Conservation (phyloP, 2,329 filamentous ascomycete genomes). For the Fusarium sp. region DNA sequence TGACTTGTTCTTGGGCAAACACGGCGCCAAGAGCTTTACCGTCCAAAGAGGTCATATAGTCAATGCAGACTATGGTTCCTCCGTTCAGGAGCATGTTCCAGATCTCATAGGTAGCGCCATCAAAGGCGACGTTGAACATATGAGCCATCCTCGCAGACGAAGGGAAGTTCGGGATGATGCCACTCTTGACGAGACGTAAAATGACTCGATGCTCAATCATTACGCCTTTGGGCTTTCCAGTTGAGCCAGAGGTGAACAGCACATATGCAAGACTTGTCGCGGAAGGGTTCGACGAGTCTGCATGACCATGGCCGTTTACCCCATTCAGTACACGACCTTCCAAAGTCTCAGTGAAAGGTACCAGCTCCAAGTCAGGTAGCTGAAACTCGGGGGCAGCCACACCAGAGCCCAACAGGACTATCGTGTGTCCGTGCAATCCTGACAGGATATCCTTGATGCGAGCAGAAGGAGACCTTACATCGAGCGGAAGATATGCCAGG, state of each 20-base stretch:
- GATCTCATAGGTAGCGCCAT: constrained; percentile 39
- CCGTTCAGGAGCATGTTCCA: constrained; percentile 38
- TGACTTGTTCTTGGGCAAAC: constrained; percentile 18
- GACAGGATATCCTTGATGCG: constrained; percentile 39
- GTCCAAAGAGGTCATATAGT: constrained; percentile 29
- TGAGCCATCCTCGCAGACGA: constrained; percentile 11
- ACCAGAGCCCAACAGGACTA: constrained; percentile 25
- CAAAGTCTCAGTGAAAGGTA: constrained; percentile 1
- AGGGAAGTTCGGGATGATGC: constrained; percentile 10
- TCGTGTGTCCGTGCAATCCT: rapidly evolving
- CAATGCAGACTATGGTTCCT: constrained; percentile 37
- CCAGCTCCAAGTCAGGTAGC: not conserved
- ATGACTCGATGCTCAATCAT: constrained; percentile 49
- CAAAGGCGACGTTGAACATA: constrained; percentile 42
- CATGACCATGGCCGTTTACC: rapidly evolving
- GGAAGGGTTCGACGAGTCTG: not conserved
- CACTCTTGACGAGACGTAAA: constrained; percentile 25
- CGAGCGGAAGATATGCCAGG: constrained; percentile 46
- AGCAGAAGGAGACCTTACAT: constrained; percentile 26
- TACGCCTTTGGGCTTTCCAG: constrained; percentile 64
- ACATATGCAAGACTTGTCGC: constrained; percentile 49
- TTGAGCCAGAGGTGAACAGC: constrained; percentile 66
- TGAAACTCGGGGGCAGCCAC: not conserved
- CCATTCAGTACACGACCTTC: rapidly evolving
- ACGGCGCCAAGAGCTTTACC: constrained; percentile 14